Evolutionary conservation across 2,329 filamentous ascomycete genomes (phyloP).

Genomic region (Dactylellina sp.): DNA sequence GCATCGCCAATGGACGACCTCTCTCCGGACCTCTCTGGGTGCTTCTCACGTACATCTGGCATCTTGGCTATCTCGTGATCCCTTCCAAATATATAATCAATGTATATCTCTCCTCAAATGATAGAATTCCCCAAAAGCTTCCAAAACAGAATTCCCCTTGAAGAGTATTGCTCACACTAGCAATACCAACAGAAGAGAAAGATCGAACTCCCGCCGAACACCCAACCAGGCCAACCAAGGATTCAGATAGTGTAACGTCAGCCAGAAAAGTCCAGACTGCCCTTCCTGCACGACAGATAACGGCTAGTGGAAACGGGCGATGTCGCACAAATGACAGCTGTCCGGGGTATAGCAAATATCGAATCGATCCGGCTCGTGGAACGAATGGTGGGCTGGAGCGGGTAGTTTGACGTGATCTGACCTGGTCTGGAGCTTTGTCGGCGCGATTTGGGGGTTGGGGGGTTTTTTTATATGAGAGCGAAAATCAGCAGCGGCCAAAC

Average conservation of each 20-base stretch:
- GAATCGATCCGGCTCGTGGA: neutral
- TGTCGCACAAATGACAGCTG: neutral
- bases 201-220: neutral
- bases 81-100: neutral
- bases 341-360: neutral
- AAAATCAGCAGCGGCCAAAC: too few species aligned
- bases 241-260: constrained; percentile 6
- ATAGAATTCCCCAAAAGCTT: constrained; percentile 14
- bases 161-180: neutral
- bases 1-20: too few species aligned
- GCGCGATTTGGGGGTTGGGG: neutral
- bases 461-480: too few species aligned
- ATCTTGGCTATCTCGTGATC: neutral
- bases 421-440: neutral
- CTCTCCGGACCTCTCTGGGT: too few species aligned
- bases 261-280: neutral
- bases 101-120: constrained; percentile 1
- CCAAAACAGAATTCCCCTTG: neutral
- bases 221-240: neutral
- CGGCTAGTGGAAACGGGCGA: too few species aligned
- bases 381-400: neutral
- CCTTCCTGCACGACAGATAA: too few species aligned
- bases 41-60: constrained; percentile 40
- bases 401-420: too few species aligned
- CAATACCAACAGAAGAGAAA: neutral